Evolutionary conservation across 1,284 basidiomycete species (phyloP).

Genomic region (Leccinum cinnamomeum): DNA sequence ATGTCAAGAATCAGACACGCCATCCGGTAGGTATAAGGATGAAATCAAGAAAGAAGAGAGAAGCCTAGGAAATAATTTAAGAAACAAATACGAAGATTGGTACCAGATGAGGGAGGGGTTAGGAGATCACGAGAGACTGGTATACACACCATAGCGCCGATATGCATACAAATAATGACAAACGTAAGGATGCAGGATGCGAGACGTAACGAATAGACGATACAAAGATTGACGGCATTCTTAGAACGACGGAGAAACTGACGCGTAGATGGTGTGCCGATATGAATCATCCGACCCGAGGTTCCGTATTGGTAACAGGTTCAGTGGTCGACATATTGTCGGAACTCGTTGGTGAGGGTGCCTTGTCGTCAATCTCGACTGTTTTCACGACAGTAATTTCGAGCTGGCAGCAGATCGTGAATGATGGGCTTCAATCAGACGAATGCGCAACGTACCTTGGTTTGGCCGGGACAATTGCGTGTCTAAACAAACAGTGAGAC

Average conservation of each 20-base stretch:
- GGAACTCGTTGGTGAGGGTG: background rate
- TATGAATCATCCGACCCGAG: background rate
- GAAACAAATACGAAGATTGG: background rate
- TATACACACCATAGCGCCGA: background rate
- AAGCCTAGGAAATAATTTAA: background rate
- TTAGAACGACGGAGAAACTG: background rate
- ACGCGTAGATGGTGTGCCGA: background rate
- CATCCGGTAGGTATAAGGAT: background rate
- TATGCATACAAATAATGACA: background rate
- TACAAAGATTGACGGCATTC: background rate
- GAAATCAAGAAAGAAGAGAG: background rate
- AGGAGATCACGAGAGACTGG: background rate
- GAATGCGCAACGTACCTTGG: constrained; percentile 19
- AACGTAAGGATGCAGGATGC: background rate
- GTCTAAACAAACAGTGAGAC: constrained; percentile 3
- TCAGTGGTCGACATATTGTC: constrained; percentile 4
- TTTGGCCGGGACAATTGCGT: constrained; percentile 6
- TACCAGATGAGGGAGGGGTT: background rate
- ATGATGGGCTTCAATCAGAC: background rate
- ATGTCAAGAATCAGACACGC: background rate
- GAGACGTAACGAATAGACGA: background rate
- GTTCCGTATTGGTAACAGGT: background rate
- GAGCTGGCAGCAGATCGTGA: constrained; percentile 16
- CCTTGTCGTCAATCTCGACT: constrained; percentile 22
- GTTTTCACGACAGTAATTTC: constrained; percentile 34